Base-by-base conservation (phyloP, 805 yeast genomes). In the Groenewaldozyma salmanticensis region DNA sequence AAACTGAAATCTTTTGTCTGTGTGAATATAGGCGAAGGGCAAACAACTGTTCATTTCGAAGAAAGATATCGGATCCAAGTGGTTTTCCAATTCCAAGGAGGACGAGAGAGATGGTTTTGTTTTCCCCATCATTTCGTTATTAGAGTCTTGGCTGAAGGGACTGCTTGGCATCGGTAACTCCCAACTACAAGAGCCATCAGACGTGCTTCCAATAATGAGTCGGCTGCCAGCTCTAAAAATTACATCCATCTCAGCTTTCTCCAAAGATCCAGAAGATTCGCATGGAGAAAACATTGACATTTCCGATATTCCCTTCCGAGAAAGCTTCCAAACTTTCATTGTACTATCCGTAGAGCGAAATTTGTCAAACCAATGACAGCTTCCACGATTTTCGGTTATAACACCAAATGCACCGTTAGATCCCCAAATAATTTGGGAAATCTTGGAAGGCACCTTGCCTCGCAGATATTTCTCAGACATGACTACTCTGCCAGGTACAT, bases 391-490 rank as follows among this genome's bases (percentile, higher is more conserved):
- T 41, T 64, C 62, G 20, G 79, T 78, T 15, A 76, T 63, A 33
- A 78, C 60, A 0, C 78, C 74, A 45, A 78, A 51, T 9, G 64
- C 64, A 3, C 71, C 68, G 37, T 64, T 65, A 5, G 61, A 58
- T 29, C 66, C 66, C 86, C 87, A 80, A 20, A 69, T 53, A 3
- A 79, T 58, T 16, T 71, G 66, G 27, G 64, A 61, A 18, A 79
- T 67, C 1, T 65, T 54, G 0, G 82, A 74, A 4, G 77, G 68
- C 1, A 83, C 77, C 50, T 74, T 76, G 1, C 88, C 87, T 19
- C 86, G 64, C 9, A 58, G 59, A 48, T 75, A 77, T 46, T 74
- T 72, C 15, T 81, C 85, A 37, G 76, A 53, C 18, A 79, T 57
- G 1, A 72, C 62, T 2, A 79, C 65, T 45, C 74, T 75, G 2